phyloP scores from a whole-genome alignment of 164 flowering plant species.

The Paratinospora sagittata region DNA sequence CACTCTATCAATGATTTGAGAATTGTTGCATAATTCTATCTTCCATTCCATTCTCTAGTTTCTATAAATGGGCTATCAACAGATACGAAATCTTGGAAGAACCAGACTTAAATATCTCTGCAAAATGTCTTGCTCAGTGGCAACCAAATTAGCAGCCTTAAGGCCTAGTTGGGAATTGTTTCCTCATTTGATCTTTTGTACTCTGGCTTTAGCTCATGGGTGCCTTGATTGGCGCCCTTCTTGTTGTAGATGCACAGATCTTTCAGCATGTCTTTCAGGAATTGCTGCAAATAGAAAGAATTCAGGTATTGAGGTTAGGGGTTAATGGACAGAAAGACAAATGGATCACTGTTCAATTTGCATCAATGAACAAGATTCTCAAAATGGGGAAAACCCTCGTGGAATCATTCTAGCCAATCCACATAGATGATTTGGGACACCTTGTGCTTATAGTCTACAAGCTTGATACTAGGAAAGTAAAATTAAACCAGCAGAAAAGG shows the following conservation, averaged over 20 bases:
- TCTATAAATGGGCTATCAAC: background rate
- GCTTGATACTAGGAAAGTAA: too few relatives aligned
- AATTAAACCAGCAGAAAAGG: too few relatives aligned
- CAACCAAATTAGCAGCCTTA: background rate
- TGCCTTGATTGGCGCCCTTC: constrained; percentile 81
- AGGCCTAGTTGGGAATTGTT: constrained; percentile 11
- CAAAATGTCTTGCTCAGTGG: background rate
- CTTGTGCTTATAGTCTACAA: too few relatives aligned
- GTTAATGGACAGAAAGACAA: background rate
- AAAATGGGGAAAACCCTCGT: too few relatives aligned
- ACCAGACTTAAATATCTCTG: background rate
- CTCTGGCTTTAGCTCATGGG: constrained; percentile 85
- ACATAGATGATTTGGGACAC: too few relatives aligned
- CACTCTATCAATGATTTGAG: background rate
- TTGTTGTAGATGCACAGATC: constrained; percentile 83
- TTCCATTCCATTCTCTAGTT: background rate
- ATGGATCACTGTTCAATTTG: too few relatives aligned
- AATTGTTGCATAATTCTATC: background rate
- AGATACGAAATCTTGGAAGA: background rate
- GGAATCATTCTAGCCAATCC: too few relatives aligned
- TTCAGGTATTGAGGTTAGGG: too few relatives aligned
- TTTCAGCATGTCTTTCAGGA: constrained; percentile 73
- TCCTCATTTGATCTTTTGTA: constrained; percentile 53
- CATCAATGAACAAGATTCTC: too few relatives aligned
- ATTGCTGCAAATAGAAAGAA: constrained; percentile 53